A percentile compares a stretch with the other conserved stretches of the same genome.
These are phyloP conservation scores for Hyaloscypha bicolor DNA, from an alignment of 495 filamentous ascomycete genomes.

Conservation along the genomic window DNA sequence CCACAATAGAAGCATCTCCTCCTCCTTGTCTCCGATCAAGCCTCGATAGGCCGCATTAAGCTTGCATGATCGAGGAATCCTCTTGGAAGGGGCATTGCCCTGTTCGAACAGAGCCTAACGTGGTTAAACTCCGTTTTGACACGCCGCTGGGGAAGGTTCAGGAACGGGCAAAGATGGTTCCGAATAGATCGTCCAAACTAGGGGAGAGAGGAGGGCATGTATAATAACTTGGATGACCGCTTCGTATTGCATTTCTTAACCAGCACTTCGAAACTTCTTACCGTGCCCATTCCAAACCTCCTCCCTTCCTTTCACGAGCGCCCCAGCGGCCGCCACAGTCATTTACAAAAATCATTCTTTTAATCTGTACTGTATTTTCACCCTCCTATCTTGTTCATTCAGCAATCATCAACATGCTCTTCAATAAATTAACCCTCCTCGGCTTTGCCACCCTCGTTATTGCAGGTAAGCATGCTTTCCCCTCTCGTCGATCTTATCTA, in stretches of 20 bases:
- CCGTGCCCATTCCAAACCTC: conserved; percentile 12
- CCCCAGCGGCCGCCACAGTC: conserved; percentile 35
- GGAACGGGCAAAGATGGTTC: conserved; percentile 28
- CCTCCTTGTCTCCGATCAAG: conserved; percentile 6
- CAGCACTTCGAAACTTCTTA: conserved; percentile 25
- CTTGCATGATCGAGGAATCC: conserved; percentile 3
- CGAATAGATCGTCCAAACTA: conserved; percentile 22
- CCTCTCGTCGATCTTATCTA: neutral
- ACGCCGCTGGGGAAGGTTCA: conserved; percentile 13
- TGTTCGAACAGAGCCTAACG: conserved; percentile 21
- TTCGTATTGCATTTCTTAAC: conserved; percentile 9
- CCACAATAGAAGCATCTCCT: neutral
- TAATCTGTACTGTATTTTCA: conserved; percentile 19
- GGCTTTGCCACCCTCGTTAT: conserved; percentile 26
- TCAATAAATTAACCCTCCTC: conserved; percentile 23
- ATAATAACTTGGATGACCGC: conserved; percentile 24
- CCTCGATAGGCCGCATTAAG: conserved; percentile 18
- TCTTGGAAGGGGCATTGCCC: conserved; percentile 9
- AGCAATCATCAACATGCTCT: conserved; percentile 28
- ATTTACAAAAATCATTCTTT: conserved; percentile 24
- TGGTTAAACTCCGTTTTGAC: conserved; percentile 23
- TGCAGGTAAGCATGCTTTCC: conserved; percentile 22
- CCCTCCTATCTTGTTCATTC: neutral
- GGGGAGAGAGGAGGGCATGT: conserved; percentile 10
- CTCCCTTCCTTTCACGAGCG: conserved; percentile 35